Base-by-base conservation (phyloP, 192 early-diverging fungal genomes). In the Dissophora globulifera region DNA sequence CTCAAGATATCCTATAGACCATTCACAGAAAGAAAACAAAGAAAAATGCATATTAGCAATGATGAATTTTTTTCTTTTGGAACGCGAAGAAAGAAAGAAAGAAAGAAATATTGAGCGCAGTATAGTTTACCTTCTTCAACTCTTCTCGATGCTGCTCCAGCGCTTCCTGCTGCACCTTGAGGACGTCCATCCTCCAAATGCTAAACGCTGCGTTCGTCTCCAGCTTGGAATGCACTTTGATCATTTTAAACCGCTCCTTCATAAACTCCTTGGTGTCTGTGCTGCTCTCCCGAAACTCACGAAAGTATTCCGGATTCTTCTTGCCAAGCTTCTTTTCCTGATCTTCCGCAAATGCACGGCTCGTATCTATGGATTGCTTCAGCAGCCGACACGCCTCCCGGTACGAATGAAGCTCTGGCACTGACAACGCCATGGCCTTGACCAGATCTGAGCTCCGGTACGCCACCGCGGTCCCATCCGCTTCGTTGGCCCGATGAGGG, bases 191-290 rank as follows among this genome's bases (percentile, higher is more conserved):
- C 30, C 51, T 54, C 51, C 57, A 59, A 12, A 9, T 46, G 23
- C 45, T 76, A 17, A 60, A 60, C 23, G 48, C 51, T 2, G 59
- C 63, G 20, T 45, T 60, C 0, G 72, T 58, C 4, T 67, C 72
- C 20, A 76, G 17, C 2, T 59, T 67, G 2, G 63, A 66, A 31
- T 67, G 50, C 1, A 52, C 49, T 47, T 76, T 76, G 58, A 76
- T 49, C 57, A 76, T 19, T 40, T 58, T 58, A 17, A 76, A 61
- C 30, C 58, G 72, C 17, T 76, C 62, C 52, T 76, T 76, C 51
- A 76, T 76, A 57, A 76, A 67, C 7, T 76, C 72, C 35, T 67
- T 76, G 4, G 31, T 25, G 7, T 58, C 72, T 3, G 58, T 2
- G 23, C 64, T 53, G 15, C 72, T 65, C 30, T 67, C 63, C 2